These are phyloP conservation scores for Ophiostoma tasmaniense DNA, from an alignment of 2,329 filamentous ascomycete genomes.

Conservation along the genomic window DNA sequence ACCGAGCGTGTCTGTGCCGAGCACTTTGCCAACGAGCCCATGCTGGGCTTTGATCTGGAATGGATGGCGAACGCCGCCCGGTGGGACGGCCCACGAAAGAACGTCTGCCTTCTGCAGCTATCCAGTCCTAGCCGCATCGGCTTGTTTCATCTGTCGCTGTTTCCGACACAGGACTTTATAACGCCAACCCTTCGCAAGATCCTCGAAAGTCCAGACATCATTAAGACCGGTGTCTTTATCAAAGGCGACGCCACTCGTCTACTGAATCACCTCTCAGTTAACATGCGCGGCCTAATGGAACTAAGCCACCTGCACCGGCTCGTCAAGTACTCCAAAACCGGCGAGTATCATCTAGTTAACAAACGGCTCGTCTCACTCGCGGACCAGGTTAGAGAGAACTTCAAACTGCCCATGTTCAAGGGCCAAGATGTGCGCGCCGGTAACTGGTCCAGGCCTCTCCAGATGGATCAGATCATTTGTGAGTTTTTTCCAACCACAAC, in stretches of 20 bases:
- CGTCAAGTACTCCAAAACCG: conserved; percentile 54
- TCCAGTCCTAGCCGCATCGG: conserved; percentile 68
- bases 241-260: conserved; percentile 62
- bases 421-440: conserved; percentile 59
- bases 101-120: conserved; percentile 75
- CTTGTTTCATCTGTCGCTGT: conserved; percentile 71
- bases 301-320: conserved; percentile 74
- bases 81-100: conserved; percentile 47
- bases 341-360: conserved; percentile 51
- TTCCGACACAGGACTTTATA: conserved; percentile 50
- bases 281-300: conserved; percentile 63
- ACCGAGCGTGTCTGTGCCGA: conserved; percentile 57
- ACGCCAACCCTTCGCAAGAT: conserved; percentile 61
- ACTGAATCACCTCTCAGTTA: conserved; percentile 54
- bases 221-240: conserved; percentile 72
- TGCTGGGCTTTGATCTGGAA: conserved; percentile 86
- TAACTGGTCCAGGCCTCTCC: conserved; percentile 62
- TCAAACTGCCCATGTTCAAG: conserved; percentile 70
- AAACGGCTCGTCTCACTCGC: conserved; percentile 58
- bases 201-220: conserved; percentile 60
- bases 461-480: conserved; percentile 60
- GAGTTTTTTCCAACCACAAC: conserved; percentile 29
- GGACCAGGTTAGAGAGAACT: conserved; percentile 58
- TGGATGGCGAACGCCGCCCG: conserved; percentile 54
- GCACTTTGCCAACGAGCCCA: conserved; percentile 58